Base-by-base conservation (phyloP, 371 early-diverging fungal species). In the Smittium mucronatum region DNA sequence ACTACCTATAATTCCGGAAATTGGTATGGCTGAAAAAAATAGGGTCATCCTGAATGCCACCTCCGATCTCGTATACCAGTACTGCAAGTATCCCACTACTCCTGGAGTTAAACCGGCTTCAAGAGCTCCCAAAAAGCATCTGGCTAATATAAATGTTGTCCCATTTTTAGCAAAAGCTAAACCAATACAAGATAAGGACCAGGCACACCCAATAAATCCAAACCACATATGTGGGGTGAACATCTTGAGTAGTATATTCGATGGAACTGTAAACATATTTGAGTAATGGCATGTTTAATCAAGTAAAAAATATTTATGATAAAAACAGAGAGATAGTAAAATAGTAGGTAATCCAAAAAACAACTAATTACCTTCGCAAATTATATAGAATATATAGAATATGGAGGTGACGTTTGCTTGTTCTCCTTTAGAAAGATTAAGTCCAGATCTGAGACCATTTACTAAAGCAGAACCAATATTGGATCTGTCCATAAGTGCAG, bases 221-320 rank as follows among this genome's bases (percentile, higher is more conserved):
- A 93, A 85, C 93, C 90, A 89, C 32, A 72, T 68, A 29, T 82
- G 81, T 5, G 92, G 86, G 8, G 85, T 83, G 58, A 87, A 70
- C 1, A 70, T 75, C 64, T 90, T 88, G 25, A 88, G 75, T 28
- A 84, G 29, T 58, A 83, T 71, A 75, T 88, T 87, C 25, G 85
- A 82, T 0, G 87, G 88, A 57, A 86, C 75, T 64, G 21, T 11
- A 11, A 11, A 47, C 5, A 47, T 11, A 5, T 11, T 47, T 47
- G 21, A 47, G 5, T 11, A 11, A 47, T 11, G 5, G 47, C 21
- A 5, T 11, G 47, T 47, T 47, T 5, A 11, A 21, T 47, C 5
- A 5, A 47, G 21, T 11, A 47, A 11, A 11, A 11, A 47, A 47
- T 47, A 11, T 47, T 47, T 47, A 11, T 47, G 47, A n/a, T n/a